Conservation (phyloP, 1,284 basidiomycete genomes). For the Puccinia polysora region DNA sequence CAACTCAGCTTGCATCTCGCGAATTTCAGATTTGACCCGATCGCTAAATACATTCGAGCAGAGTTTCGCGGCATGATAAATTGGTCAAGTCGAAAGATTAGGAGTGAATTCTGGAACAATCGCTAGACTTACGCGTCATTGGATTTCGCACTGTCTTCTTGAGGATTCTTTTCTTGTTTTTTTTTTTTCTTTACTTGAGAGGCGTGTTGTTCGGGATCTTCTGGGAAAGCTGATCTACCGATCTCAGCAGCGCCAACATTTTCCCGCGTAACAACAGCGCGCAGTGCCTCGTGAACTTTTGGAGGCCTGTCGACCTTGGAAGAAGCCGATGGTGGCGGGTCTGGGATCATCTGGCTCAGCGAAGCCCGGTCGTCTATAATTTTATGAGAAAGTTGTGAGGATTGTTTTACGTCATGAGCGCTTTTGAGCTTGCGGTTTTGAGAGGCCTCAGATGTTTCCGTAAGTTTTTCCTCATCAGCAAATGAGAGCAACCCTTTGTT, state of each 20-base stretch:
- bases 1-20: conserved; percentile 79
- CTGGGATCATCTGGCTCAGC: conserved; percentile 45
- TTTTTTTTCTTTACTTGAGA: not conserved
- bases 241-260: not conserved
- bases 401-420: conserved; percentile 69
- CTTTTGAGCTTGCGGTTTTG: conserved; percentile 32
- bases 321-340: conserved; percentile 44
- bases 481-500: conserved; percentile 83
- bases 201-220: not conserved
- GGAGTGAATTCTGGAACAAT: too few relatives aligned
- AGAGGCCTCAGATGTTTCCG: conserved; percentile 62
- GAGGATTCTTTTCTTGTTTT: conserved; percentile 11
- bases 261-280: conserved; percentile 8
- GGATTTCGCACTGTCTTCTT: not conserved
- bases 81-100: too few relatives aligned
- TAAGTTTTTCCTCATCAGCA: conserved; percentile 64
- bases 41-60: conserved; percentile 56
- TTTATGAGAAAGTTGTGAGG: conserved; percentile 58
- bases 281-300: conserved; percentile 61
- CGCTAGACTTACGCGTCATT: conserved; percentile 56
- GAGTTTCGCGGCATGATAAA: not conserved
- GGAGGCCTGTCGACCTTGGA: conserved; percentile 58
- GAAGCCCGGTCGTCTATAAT: conserved; percentile 45
- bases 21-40: conserved; percentile 70
- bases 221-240: not conserved